Evolutionary conservation across 1,284 basidiomycete genomes (phyloP), one percentile per base, ranked within the genome.

Genomic region (Anthracocystis panici-leucophaei): DNA sequence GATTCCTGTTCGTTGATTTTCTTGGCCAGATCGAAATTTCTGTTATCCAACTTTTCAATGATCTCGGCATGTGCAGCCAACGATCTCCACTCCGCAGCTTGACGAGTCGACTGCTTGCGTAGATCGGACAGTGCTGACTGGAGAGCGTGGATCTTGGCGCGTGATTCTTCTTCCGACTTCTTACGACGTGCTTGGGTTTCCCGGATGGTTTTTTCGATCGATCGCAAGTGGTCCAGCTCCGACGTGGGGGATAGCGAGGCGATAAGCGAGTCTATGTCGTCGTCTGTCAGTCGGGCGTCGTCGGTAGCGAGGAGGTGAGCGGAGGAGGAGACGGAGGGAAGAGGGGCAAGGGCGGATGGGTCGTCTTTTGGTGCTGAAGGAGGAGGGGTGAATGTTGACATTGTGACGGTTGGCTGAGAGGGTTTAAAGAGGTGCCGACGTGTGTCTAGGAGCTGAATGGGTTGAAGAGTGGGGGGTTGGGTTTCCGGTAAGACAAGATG

Each of bases 1-100:
- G 60, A 18, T 57, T 82, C 78, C 48, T 78, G 68, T 54, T 82
- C 80, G 57, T 82, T 82, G 51, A 79, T 78, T 25, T 72, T 82
- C 49, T 80, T 80, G 9, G 78, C 80, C 8, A 82, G 63, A 38
- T 79, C 77, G 33, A 82, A 82, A 49, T 82, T 80, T n/a, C 71
- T 31, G 31, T 80, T 75, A 40, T 82, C 80, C 31, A 82, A 53
- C 27, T 71, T 69, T 23, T 74, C 72, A 44, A 82, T 79, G 2
- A 58, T 66, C 9, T 71, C 61, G 2, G 62, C 57, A 41, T 82
- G 78, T n/a, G 44, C 48, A 10, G 75, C 61, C 12, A 79, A 53
- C 5, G 58, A 64, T 9, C 75, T 55, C 80, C 80, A 82, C n/a
- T 82, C 78, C 4, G 78, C 74, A 5, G 78, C 66, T 27, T 76